These are phyloP conservation scores for Debaryomyces castellii DNA, from an alignment of 805 yeast species.

Conservation along the genomic window DNA sequence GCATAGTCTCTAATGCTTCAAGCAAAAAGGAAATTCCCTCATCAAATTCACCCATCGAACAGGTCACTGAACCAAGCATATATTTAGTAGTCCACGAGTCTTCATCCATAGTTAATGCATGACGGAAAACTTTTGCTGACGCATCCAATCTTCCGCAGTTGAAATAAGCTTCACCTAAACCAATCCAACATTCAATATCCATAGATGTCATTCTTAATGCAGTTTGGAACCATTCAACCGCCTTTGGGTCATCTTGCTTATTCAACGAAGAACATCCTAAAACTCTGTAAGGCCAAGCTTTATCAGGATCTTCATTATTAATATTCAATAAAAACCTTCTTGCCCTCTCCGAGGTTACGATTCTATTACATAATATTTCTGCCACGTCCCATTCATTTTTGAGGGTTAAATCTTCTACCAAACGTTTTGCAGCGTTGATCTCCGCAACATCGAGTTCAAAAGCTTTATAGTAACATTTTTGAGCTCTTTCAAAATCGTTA, in stretches of 20 bases:
- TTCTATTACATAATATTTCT: slow-evolving; percentile 64
- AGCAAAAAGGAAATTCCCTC: slow-evolving; percentile 53
- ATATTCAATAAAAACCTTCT: slow-evolving; percentile 41
- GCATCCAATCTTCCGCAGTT: slow-evolving; percentile 86
- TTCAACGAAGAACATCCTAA: slow-evolving; percentile 79
- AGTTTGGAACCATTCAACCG: slow-evolving; percentile 86
- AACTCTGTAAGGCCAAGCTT: slow-evolving; percentile 86
- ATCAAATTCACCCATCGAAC: slow-evolving; percentile 64
- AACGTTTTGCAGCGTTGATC: slow-evolving; percentile 65
- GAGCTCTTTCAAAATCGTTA: slow-evolving; percentile 65
- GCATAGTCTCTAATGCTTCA: slow-evolving; percentile 39
- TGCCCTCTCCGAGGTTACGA: slow-evolving; percentile 63
- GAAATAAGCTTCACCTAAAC: slow-evolving; percentile 93
- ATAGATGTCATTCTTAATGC: slow-evolving; percentile 67
- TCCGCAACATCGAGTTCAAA: slow-evolving; percentile 84
- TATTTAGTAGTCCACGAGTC: slow-evolving; percentile 63
- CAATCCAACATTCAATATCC: slow-evolving; percentile 86
- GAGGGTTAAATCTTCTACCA: slow-evolving; percentile 68
- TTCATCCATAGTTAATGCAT: slow-evolving; percentile 56
- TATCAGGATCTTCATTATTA: slow-evolving; percentile 29
- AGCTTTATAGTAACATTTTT: slow-evolving; percentile 85
- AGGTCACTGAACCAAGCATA: slow-evolving; percentile 63
- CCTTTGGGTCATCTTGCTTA: slow-evolving; percentile 66
- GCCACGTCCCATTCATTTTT: slow-evolving; percentile 83
- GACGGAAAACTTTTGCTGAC: slow-evolving; percentile 75